phyloP scores from a whole-genome alignment of 805 yeast species.

The Yamadazyma takamatsuzukensis region DNA sequence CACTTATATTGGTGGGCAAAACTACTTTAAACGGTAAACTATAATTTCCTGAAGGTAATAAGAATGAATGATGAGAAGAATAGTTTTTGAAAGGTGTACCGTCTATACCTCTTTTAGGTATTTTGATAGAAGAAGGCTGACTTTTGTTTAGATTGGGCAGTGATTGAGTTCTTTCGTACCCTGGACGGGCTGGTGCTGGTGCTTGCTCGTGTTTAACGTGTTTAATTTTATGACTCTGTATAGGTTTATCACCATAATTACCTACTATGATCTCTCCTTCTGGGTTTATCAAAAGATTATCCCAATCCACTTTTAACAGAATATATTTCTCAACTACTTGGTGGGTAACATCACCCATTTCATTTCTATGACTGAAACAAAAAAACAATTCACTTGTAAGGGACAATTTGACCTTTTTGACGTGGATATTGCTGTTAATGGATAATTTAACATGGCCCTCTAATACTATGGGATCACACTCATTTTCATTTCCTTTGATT shows the following conservation, averaged over 20 bases:
- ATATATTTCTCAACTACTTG: conserved; percentile 37
- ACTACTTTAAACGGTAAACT: conserved; percentile 43
- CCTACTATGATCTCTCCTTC: conserved; percentile 39
- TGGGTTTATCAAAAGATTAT: conserved; percentile 38
- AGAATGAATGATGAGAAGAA: conserved; percentile 29
- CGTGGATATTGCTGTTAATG: conserved; percentile 39
- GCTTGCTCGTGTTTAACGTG: conserved; percentile 2
- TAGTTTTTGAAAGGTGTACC: conserved; percentile 42
- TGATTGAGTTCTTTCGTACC: conserved; percentile 26
- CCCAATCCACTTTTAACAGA: conserved; percentile 45
- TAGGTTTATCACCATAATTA: conserved; percentile 36
- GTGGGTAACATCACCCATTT: conserved; percentile 24
- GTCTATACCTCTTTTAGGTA: conserved; percentile 37
- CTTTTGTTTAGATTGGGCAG: conserved; percentile 17
- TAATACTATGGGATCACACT: conserved; percentile 39
- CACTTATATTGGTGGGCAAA: conserved; percentile 46
- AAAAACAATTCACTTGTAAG: conserved; percentile 42
- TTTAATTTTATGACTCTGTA: conserved; percentile 22
- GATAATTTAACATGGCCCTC: conserved; percentile 48
- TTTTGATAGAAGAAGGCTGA: conserved; percentile 12
- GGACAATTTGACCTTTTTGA: conserved; percentile 34
- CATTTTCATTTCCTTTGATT: conserved; percentile 42
- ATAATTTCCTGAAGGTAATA: conserved; percentile 51
- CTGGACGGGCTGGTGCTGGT: conserved; percentile 1
- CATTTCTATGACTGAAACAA: conserved; percentile 35